Percentiles rank a stretch among this genome's conserved stretches.
Conservation (phyloP, 441 rosid species). For the Syzygium syzygioides region DNA sequence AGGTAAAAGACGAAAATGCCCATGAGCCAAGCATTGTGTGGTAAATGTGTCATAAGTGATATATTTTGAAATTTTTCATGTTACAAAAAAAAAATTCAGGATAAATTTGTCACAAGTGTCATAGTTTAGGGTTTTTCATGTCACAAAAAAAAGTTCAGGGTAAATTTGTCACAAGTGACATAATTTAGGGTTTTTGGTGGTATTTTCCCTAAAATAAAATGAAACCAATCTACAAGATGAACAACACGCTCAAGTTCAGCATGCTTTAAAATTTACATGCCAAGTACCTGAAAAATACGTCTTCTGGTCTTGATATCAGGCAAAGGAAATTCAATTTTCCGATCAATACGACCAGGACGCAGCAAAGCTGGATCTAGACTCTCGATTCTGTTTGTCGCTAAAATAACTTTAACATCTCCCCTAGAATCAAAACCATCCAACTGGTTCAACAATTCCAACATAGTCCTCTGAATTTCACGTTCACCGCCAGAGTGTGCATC, state of each 20-base stretch:
- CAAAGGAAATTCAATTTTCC: conserved; percentile 95
- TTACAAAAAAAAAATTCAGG: too few species aligned
- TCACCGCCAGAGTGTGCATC: conserved; percentile 99
- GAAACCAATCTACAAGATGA: neutral
- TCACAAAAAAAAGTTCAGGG: too few species aligned
- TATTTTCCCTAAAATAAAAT: neutral
- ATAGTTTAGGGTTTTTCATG: too few species aligned
- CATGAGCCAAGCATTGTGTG: too few species aligned
- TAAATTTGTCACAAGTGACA: too few species aligned
- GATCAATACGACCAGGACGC: conserved; percentile 93
- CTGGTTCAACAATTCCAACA: conserved; percentile 93
- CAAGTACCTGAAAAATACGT: conserved; percentile 85
- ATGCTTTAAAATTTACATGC: neutral
- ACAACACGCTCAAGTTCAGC: neutral
- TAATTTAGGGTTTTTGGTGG: too few species aligned
- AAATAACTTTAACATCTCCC: conserved; percentile 95
- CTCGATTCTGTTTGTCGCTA: conserved; percentile 95
- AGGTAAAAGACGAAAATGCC: too few species aligned
- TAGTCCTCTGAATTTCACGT: conserved; percentile 97
- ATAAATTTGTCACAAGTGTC: too few species aligned
- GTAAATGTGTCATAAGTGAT: too few species aligned
- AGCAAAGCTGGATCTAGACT: conserved; percentile 97
- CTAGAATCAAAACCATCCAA: conserved; percentile 96
- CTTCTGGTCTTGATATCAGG: conserved; percentile 96
- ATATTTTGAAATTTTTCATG: too few species aligned